Conservation (phyloP, 805 yeast species). For the Yarrowia sp. region DNA sequence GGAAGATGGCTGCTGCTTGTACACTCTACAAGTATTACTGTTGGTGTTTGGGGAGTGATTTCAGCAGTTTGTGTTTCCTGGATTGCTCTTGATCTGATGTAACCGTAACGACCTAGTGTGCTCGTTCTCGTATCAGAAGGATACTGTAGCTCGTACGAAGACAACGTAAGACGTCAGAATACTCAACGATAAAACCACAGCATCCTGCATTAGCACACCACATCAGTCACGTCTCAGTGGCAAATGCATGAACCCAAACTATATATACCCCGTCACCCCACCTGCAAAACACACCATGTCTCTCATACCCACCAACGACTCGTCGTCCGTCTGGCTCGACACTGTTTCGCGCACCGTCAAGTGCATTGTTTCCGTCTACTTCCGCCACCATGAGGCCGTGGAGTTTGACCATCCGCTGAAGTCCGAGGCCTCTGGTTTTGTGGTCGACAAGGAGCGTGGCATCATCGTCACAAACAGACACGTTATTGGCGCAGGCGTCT, state of each 20-base stretch:
- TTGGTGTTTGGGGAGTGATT: too few species aligned
- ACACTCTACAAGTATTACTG: too few species aligned
- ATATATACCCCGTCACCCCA: not conserved
- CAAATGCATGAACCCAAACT: not conserved
- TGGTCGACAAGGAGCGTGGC: slow-evolving; percentile 79
- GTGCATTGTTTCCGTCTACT: slow-evolving; percentile 85
- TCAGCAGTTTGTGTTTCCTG: too few species aligned
- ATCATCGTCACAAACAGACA: slow-evolving; percentile 88
- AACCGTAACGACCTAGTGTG: too few species aligned
- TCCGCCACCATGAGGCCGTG: slow-evolving; percentile 76
- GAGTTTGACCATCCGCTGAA: slow-evolving; percentile 80
- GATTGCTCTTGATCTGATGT: too few species aligned
- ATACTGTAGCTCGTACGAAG: too few species aligned
- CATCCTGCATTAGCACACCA: too few species aligned
- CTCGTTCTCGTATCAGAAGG: too few species aligned
- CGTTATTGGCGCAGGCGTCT: slow-evolving; percentile 95
- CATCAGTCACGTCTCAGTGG: too few species aligned
- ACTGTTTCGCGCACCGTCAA: slow-evolving; percentile 79
- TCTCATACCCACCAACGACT: not conserved
- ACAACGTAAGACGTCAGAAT: too few species aligned
- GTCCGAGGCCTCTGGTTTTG: slow-evolving; percentile 86
- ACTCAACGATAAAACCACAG: too few species aligned
- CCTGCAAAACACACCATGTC: not conserved
- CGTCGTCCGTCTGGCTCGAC: slow-evolving; percentile 62
- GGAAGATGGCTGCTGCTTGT: too few species aligned